Base-by-base conservation (phyloP, 2,329 filamentous ascomycete genomes). In the Pseudocercospora eumusae region DNA sequence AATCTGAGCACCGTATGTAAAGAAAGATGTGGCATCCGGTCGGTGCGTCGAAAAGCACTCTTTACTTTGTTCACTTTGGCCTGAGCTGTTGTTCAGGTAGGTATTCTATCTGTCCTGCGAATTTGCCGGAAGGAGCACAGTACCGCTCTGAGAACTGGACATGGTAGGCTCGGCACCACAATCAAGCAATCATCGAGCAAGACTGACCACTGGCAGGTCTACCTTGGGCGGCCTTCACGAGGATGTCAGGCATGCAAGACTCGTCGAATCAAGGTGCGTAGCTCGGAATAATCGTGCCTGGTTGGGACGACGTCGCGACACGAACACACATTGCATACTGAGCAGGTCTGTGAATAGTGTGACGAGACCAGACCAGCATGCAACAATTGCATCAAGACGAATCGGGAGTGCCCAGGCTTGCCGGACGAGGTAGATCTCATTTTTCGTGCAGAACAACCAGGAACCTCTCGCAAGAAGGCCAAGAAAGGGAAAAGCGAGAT, bases 391-490 rank as follows among this genome's bases (percentile, higher is more conserved):
- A 49, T 57, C 25, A 61, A 57, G 45, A 64, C 52, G 36, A 56
- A 56, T 15, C 56, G 62, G 45, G 52, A 45, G n/a, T 64, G 62
- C 45, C 62, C 62, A 25, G 62, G 62, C 9, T 21, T 64, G 20
- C 62, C 62, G n/a, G 10, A 61, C 3, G 62, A 64, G 28, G 53
- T 59, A 18, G 62, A 64, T 40, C 44, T 64, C n/a, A 64, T 64
- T 53, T 64, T 64, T 28, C 59, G 62, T 9, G 47, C 56, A n/a
- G 62, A 62, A 49, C 40, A 53, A 7, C 62, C 56, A 23, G 59
- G 59, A 21, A 15, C 36, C 15, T 45, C 44, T 31, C 36, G 53
- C 27, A 59, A 53, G 25, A 33, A 50, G 15, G 60, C 59, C 52
- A 56, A 42, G 15, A 23, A 42, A 23, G 55, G 27, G 18, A 50